Evolutionary conservation across 1,284 basidiomycete genomes (phyloP).

Genomic region (Gomphus bonarii): DNA sequence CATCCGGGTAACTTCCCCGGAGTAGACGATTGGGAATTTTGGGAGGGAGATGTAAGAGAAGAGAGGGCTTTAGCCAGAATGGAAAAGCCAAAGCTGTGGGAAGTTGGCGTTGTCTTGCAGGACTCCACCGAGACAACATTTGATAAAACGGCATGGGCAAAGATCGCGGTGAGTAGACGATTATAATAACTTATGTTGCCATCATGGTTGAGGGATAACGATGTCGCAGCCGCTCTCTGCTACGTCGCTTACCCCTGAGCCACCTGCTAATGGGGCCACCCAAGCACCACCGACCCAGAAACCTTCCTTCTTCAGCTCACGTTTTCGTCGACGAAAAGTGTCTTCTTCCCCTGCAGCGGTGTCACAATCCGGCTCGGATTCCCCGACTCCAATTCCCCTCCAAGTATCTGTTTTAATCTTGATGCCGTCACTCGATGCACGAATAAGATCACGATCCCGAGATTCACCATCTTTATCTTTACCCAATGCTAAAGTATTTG

Average conservation of each 20-base stretch:
- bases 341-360: neutral
- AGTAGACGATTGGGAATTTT: neutral
- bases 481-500: neutral
- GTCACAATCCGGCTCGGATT: neutral
- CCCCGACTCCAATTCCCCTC: neutral
- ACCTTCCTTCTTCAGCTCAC: neutral
- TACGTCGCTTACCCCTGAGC: neutral
- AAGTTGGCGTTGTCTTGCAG: neutral
- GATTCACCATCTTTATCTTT: neutral
- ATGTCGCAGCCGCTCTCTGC: conserved; percentile 7
- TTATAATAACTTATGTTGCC: too few species aligned
- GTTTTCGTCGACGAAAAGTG: neutral
- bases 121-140: neutral
- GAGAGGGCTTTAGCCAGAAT: neutral
- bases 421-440: neutral
- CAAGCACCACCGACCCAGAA: neutral
- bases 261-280: neutral
- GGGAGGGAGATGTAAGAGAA: neutral
- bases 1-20: neutral
- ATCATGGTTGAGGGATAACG: neutral
- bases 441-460: neutral
- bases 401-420: conserved; percentile 2
- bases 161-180: neutral
- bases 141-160: neutral
- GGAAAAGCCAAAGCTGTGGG: conserved; percentile 8